Base-by-base conservation (phyloP, 192 early-diverging fungal genomes). In the Kickxella alabastrina region DNA sequence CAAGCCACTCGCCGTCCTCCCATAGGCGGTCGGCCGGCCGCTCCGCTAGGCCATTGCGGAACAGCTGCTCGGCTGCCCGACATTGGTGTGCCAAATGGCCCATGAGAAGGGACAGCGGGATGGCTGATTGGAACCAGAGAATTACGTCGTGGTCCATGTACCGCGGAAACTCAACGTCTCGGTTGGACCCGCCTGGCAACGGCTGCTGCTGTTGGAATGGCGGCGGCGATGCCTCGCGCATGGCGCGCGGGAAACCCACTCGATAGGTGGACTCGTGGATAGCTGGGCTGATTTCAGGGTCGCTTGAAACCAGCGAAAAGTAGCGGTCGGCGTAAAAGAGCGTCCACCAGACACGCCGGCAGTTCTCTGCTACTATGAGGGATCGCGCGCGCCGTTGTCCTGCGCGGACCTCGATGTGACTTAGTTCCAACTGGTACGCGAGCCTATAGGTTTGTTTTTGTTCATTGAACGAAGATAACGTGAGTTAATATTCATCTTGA, bases 121-220 rank as follows among this genome's bases (percentile, higher is more conserved):
- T 76, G 19, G 66, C 62, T 1, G 65, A 76, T 43, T 76, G 73
- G 55, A 69, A 76, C 73, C 73, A 76, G 46, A 76, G 49, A 7
- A 76, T 65, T 14, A 76, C 73, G 42, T 76, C 73, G 61, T 68
- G 67, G 58, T 76, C 73, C 41, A 65, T 52, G 59, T 76, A 76
- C 21, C 73, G 61, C n/a, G 62, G 62, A 25, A 76, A 69, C 35
- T 62, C 73, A 10, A 59, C 52, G 40, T 68, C 57, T 3, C 49
- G 28, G 28, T 39, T 13, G 0, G 45, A 23, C 23, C 10, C 32
- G 3, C 49, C 43, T 8, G 32, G 48, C 50, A 18, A 47, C 18
- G 65, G 12, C n/a, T n/a, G n/a, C n/a, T n/a, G n/a, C n/a, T n/a
- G n/a, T n/a, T n/a, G n/a, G n/a, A n/a, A n/a, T 6, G 31, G 73